Base-by-base conservation (phyloP, 371 early-diverging fungal genomes). In the Catenaria anguillulae region DNA sequence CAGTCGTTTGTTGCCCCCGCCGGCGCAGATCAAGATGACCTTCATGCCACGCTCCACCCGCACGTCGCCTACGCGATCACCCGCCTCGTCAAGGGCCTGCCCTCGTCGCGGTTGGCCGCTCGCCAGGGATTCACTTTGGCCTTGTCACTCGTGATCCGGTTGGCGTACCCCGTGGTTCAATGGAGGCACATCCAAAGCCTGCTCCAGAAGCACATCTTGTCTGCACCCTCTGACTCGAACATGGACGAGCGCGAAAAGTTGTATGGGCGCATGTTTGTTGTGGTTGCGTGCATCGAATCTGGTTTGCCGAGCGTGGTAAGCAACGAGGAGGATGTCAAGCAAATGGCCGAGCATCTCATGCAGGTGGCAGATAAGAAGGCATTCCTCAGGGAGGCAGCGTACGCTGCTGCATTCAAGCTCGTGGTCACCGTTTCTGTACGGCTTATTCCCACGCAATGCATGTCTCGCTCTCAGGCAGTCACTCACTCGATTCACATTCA, bases 41-140 rank as follows among this genome's bases (percentile, higher is more conserved):
- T 15, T 29, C 13, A 26, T 12, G 29, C 8, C 52, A 4, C 29
- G 2, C 36, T 58, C 24, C 58, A 58, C 43, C 58, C 58, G 26
- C 40, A 58, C 43, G 58, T 58, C 24, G 58, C 43, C 26, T 58
- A 58, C 43, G 24, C 58, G 1, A 33, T 34, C 26, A 58, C 24
- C 17, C 36, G 58, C 10, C 58, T 58, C n/a, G 36, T 58, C 26
- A 58, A 58, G 42, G 58, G 58, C 43, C 36, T 58, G 36, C 40
- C 58, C 24, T 58, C 58, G 34, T 6, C 21, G 13, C 33, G 58
- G 3, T 17, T 10, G 15, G 58, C 35, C 26, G 58, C 58, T 10
- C 58, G 58, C 58, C 58, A 58, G 36, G 58, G 58, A 5, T 58
- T 58, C 58, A 34, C 58, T n/a, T 15, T 36, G 26, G 58, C 58